Percentiles rank a stretch among this genome's conserved stretches.
These are phyloP conservation scores for Luffa aegyptiaca DNA, from an alignment of 306 rosid species.

Conservation along the genomic window DNA sequence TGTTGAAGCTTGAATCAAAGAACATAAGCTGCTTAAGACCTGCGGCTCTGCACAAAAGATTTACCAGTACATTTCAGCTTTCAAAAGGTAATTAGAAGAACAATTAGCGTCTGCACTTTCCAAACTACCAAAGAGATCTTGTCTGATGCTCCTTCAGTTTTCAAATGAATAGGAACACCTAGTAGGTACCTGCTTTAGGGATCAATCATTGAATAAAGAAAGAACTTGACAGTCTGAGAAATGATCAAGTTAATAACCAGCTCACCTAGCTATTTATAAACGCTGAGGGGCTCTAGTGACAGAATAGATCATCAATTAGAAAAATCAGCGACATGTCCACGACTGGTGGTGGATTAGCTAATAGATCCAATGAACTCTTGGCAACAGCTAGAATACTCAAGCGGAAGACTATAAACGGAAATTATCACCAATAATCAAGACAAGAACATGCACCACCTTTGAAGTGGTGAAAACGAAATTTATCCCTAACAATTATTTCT, in stretches of 20 bases:
- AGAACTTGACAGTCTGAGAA: neutral
- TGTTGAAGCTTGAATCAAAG: neutral
- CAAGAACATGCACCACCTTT: conserved; percentile 72
- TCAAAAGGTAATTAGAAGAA: neutral
- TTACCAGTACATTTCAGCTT: neutral
- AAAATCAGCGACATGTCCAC: neutral
- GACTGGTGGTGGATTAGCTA: neutral
- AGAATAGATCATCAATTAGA: neutral
- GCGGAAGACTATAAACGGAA: neutral
- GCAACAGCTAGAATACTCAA: neutral
- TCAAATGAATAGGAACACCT: neutral
- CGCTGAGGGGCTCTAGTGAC: neutral
- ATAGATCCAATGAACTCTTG: neutral
- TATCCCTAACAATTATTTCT: conserved; percentile 69
- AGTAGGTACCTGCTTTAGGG: neutral
- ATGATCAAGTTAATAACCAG: neutral
- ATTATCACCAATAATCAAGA: conserved; percentile 62
- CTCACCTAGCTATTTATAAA: neutral
- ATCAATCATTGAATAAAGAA: neutral
- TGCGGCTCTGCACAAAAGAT: neutral
- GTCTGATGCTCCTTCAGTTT: neutral
- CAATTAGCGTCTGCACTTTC: neutral
- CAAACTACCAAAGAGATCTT: neutral
- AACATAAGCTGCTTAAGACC: neutral
- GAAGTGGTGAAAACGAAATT: conserved; percentile 80